Conservation (phyloP, 116 monocot species). For the Zostera marina region DNA sequence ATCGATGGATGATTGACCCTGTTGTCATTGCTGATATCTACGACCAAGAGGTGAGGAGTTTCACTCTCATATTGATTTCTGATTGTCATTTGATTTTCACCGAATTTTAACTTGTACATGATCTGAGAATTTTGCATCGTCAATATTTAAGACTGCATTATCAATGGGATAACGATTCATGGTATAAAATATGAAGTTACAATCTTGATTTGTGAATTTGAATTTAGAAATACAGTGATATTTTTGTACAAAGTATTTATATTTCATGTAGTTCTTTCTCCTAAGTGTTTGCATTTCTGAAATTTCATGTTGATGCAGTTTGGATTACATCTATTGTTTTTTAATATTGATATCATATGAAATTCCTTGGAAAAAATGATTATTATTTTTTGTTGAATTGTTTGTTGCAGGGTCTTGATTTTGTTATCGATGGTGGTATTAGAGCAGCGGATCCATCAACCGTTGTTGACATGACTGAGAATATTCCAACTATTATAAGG, state of each 20-base stretch:
- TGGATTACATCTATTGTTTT: background rate
- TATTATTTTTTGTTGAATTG: background rate
- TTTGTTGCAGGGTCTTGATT: slow-evolving; percentile 72
- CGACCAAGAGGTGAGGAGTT: slow-evolving; percentile 46
- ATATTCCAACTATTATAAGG: slow-evolving; percentile 55
- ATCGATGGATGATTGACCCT: slow-evolving; percentile 81
- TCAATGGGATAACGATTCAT: background rate
- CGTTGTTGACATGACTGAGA: slow-evolving; percentile 82
- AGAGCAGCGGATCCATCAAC: slow-evolving; percentile 93
- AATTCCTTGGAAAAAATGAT: background rate
- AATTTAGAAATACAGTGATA: background rate
- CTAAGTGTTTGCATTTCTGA: background rate
- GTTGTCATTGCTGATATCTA: slow-evolving; percentile 80
- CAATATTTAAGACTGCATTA: background rate
- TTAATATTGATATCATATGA: background rate
- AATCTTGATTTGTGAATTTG: background rate
- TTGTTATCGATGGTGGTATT: slow-evolving; percentile 83
- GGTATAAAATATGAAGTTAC: background rate
- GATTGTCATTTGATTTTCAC: background rate
- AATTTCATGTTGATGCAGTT: background rate
- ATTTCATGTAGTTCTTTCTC: background rate
- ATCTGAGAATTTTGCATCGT: background rate
- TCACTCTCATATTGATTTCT: background rate
- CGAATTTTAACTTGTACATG: background rate
- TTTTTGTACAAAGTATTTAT: background rate